Percentiles rank a stretch among this genome's conserved stretches.
phyloP scores from a whole-genome alignment of 257 asterid species.

The Perilla frutescens region DNA sequence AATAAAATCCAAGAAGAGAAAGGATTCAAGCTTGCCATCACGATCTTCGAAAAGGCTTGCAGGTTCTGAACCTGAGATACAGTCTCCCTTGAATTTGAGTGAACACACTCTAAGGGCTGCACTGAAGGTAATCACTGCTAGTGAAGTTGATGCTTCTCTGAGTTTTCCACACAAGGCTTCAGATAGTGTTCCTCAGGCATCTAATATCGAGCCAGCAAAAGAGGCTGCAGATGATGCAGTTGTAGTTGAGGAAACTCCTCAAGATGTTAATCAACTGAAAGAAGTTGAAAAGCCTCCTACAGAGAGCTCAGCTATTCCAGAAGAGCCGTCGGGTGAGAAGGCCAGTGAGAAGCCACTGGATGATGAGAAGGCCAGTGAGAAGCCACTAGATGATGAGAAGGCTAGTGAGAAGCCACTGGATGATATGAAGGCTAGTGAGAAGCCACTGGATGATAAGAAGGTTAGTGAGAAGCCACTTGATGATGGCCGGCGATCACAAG shows the following conservation, averaged over 20 bases:
- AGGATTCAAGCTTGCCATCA: conserved; percentile 26
- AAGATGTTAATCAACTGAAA: conserved; percentile 5
- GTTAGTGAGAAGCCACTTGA: conserved; percentile 25
- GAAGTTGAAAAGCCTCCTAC: conserved; percentile 9
- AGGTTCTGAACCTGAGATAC: conserved; percentile 29
- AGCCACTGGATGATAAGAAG: neutral
- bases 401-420: conserved; percentile 15
- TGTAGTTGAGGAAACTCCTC: conserved; percentile 5
- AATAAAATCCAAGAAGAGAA: conserved; percentile 42
- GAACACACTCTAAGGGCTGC: conserved; percentile 35
- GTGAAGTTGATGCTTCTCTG: conserved; percentile 20
- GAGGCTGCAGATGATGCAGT: conserved; percentile 12
- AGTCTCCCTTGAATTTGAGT: conserved; percentile 25
- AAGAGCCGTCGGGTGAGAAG: conserved; percentile 21
- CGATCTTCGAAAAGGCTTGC: conserved; percentile 46
- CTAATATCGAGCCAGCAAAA: conserved; percentile 25
- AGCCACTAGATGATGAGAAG: conserved; percentile 9
- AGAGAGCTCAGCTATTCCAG: conserved; percentile 29
- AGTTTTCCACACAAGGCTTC: conserved; percentile 1
- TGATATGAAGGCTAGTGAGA: neutral
- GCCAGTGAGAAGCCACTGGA: neutral
- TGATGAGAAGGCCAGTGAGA: conserved; percentile 21
- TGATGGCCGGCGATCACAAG: conserved; percentile 24
- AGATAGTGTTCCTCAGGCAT: conserved; percentile 32
- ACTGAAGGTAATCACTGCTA: conserved; percentile 8